Evolutionary conservation across 2,329 filamentous ascomycete species (phyloP), one percentile per base, ranked within the genome.

Genomic region (Cryphonectria carpinicola): DNA sequence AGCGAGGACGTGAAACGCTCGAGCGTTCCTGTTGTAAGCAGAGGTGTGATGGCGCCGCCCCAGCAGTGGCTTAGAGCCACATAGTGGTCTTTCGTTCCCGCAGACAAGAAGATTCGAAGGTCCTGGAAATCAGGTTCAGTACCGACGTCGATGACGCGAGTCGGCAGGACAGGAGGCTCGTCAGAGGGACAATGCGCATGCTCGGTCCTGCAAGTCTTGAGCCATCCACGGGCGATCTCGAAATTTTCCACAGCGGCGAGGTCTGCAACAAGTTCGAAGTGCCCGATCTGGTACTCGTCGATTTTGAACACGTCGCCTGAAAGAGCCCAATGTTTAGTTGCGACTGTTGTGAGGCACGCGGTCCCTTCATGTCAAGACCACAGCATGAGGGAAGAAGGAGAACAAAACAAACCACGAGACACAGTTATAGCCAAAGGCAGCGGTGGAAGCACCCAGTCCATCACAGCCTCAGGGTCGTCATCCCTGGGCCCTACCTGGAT

Each of bases 61-160:
- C 67, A 69, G 52, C 67, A 60, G 52, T 69, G 67, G 32, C 49
- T 69, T 0, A 69, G 49, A 35, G 62, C 67, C 28, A 65, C 62
- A 49, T 69, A 65, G n/a, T 69, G 39, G 22, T 17, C 54, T 7
- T 35, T 49, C 6, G 17, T 11, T 8, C 43, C 58, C 19, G 25
- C 8, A 1, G 58, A 19, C 10, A 25, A 25, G 10, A 52, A 13
- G 19, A 68, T 13, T 19, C 17, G 66, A 52, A 68, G 41, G 8
- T 68, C 58, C 22, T 14, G 19, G 37, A 37, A 54, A 5, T 37
- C 56, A 39, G 58, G 43, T 2, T 63, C 32, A 11, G 37, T 14
- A 2, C 66, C 66, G 39, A 68, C 58, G 62, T 68, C 17, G 28
- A 68, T 39, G 2, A 68, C 58, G 32, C 66, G 60, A 22, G 58